Evolutionary conservation across 2,329 filamentous ascomycete species (phyloP).

Genomic region (Cladosporium sp.): DNA sequence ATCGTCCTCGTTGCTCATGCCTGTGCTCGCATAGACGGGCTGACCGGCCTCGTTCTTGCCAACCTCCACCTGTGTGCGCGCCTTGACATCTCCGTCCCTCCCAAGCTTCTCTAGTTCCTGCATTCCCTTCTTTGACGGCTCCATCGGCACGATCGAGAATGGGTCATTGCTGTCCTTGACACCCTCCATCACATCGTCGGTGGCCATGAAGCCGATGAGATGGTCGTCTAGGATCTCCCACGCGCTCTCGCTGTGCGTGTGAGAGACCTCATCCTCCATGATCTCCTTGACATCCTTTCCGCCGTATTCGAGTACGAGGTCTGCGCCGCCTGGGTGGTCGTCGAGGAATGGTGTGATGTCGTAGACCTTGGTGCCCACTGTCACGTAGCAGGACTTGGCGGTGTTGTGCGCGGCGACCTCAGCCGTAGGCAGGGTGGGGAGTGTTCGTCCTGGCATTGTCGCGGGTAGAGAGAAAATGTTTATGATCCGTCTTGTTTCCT

Average conservation of each 20-base stretch:
- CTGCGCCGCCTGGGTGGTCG: slow-evolving; percentile 85
- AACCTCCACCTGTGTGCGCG: slow-evolving; percentile 40
- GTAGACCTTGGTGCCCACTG: slow-evolving; percentile 85
- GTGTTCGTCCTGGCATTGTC: slow-evolving; percentile 73
- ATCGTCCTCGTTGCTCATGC: slow-evolving; percentile 87
- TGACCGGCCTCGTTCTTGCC: slow-evolving; percentile 30
- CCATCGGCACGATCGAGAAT: slow-evolving; percentile 54
- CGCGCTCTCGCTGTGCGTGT: slow-evolving; percentile 85
- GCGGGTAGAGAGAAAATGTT: slow-evolving; percentile 1
- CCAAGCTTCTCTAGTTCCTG: slow-evolving; percentile 55
- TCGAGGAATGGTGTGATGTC: slow-evolving; percentile 90
- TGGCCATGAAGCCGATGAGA: slow-evolving; percentile 75
- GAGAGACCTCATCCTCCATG: slow-evolving; percentile 78
- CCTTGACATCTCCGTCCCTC: slow-evolving; percentile 36
- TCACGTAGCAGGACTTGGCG: slow-evolving; percentile 86
- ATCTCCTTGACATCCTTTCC: slow-evolving; percentile 84
- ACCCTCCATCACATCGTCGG: slow-evolving; percentile 56
- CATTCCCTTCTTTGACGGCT: slow-evolving; percentile 51
- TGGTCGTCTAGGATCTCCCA: slow-evolving; percentile 92
- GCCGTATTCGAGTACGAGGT: slow-evolving; percentile 84
- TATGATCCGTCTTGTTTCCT: background rate
- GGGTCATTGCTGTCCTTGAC: slow-evolving; percentile 50
- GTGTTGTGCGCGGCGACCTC: slow-evolving; percentile 82
- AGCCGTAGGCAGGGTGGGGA: slow-evolving; percentile 78
- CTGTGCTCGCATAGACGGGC: slow-evolving; percentile 64